Conservation (phyloP, 176 grass and related monocot genomes). For the Musa troglodytarum region DNA sequence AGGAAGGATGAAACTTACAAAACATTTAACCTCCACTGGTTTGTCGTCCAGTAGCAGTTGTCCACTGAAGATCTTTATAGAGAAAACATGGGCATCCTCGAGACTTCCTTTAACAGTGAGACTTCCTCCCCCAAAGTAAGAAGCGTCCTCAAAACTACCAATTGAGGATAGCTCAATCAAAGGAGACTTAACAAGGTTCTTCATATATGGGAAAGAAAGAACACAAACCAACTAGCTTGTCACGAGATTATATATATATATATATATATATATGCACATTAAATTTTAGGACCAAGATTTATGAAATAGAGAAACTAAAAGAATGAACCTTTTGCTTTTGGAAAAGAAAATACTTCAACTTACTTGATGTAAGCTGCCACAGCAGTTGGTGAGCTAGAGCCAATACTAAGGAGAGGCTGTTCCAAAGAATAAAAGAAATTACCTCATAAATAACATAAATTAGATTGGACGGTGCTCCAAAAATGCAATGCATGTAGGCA, state of each 20-base stretch:
- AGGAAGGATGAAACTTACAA: constrained; percentile 38
- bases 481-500: background rate
- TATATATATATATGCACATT: background rate
- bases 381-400: constrained; percentile 4
- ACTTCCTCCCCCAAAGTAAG: constrained; percentile 57
- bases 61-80: constrained; percentile 47
- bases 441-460: background rate
- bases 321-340: background rate
- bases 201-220: background rate
- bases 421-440: constrained; percentile 25
- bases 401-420: constrained; percentile 41
- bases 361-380: constrained; percentile 44
- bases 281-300: background rate
- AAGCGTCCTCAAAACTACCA: constrained; percentile 54
- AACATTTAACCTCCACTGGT: constrained; percentile 55
- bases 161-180: background rate
- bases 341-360: constrained; percentile 2
- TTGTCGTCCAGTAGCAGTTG: constrained; percentile 44
- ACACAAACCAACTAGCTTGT: background rate
- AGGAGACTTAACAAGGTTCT: background rate
- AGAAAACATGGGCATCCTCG: constrained; percentile 32
- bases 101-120: constrained; percentile 65
- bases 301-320: background rate
- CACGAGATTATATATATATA: background rate
- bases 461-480: background rate